These are phyloP conservation scores for Annona squamosa DNA, from an alignment of 164 flowering plant genomes.

Conservation along the genomic window DNA sequence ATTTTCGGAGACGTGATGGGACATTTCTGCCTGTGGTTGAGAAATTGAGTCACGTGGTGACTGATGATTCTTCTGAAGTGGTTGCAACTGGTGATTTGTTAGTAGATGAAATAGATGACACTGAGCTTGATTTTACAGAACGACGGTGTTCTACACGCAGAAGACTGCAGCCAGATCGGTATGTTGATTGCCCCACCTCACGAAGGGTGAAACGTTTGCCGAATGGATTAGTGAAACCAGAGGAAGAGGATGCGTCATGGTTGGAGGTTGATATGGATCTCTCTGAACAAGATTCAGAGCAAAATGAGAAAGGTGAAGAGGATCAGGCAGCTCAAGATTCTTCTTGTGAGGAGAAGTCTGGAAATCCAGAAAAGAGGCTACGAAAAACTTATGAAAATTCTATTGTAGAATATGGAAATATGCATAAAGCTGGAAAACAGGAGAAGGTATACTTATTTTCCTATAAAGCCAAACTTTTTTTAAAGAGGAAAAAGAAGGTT, in stretches of 20 bases:
- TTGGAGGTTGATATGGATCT: slow-evolving; percentile 14
- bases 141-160: slow-evolving; percentile 74
- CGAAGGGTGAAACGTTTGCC: slow-evolving; percentile 29
- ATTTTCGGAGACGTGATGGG: slow-evolving; percentile 42
- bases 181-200: slow-evolving; percentile 27
- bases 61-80: slow-evolving; percentile 12
- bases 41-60: slow-evolving; percentile 22
- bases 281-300: slow-evolving; percentile 1
- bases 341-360: background rate
- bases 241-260: background rate
- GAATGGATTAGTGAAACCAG: slow-evolving; percentile 5
- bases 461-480: background rate
- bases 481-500: slow-evolving; percentile 14
- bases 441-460: background rate
- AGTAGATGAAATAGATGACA: slow-evolving; percentile 16
- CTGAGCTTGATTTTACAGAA: slow-evolving; percentile 19
- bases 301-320: slow-evolving; percentile 7
- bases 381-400: slow-evolving; percentile 3
- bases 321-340: slow-evolving; percentile 5
- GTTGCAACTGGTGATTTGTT: slow-evolving; percentile 8
- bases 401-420: background rate
- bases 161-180: slow-evolving; percentile 61
- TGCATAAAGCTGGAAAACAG: background rate
- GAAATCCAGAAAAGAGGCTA: background rate
- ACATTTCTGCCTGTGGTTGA: slow-evolving; percentile 12